Evolutionary conservation across 768 basidiomycete species (phyloP).

Genomic region (Mycena galericulata): DNA sequence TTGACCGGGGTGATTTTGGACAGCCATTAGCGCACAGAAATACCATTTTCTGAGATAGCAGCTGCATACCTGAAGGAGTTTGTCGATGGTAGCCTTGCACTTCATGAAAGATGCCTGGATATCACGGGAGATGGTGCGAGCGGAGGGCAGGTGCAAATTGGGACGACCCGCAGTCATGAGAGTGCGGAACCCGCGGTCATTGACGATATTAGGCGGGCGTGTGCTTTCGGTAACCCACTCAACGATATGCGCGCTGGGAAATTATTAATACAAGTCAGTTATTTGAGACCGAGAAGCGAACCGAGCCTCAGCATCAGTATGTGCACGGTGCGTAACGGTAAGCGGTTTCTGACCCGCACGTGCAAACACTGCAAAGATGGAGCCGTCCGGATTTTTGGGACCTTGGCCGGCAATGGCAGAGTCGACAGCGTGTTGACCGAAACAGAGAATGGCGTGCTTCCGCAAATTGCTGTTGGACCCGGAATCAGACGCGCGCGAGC

Average conservation of each 20-base stretch:
- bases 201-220: conserved; percentile 47
- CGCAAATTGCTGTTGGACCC: not conserved
- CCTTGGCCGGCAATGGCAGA: not conserved
- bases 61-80: not conserved
- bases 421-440: not conserved
- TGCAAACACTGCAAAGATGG: conserved; percentile 44
- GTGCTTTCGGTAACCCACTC: conserved; percentile 48
- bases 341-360: conserved; percentile 43
- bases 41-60: too few species aligned
- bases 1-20: not conserved
- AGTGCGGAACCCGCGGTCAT: conserved; percentile 43
- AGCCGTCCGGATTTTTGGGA: conserved; percentile 25
- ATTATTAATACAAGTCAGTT: not conserved
- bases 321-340: conserved; percentile 44
- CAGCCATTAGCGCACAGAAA: not conserved
- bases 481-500: conserved; percentile 1
- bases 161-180: conserved; percentile 51
- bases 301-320: conserved; percentile 41
- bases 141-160: conserved; percentile 48
- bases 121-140: too few species aligned
- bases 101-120: too few species aligned
- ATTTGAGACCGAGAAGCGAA: conserved; percentile 26
- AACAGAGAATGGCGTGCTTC: not conserved
- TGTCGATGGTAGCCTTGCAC: not conserved
- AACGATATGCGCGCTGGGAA: conserved; percentile 45